These are phyloP conservation scores for Claviceps fusiformis DNA, from an alignment of 2,329 filamentous ascomycete genomes.

Conservation along the genomic window DNA sequence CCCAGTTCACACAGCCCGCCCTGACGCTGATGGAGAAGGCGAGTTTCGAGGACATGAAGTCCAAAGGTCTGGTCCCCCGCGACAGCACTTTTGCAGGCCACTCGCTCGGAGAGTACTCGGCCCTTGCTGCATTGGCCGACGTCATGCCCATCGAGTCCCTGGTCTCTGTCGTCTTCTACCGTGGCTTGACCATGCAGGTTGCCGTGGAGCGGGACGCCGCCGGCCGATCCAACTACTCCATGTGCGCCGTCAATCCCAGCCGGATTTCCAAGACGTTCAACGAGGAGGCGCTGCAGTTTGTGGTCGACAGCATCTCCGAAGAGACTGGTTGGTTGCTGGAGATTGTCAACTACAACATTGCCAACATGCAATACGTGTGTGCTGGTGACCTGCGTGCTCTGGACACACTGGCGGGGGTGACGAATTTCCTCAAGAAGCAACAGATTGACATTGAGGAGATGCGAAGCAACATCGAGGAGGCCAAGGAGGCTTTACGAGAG, in stretches of 20 bases:
- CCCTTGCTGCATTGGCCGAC: slow-evolving; percentile 86
- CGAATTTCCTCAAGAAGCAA: slow-evolving; percentile 91
- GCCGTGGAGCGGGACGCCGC: slow-evolving; percentile 89
- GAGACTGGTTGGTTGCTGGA: slow-evolving; percentile 91
- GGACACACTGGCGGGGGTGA: slow-evolving; percentile 64
- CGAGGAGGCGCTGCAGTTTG: slow-evolving; percentile 91
- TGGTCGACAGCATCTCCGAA: slow-evolving; percentile 89
- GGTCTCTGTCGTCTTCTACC: slow-evolving; percentile 98
- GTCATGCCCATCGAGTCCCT: slow-evolving; percentile 99
- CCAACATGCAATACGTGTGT: slow-evolving; percentile 63
- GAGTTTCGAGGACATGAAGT: slow-evolving; percentile 96
- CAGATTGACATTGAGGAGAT: slow-evolving; percentile 95
- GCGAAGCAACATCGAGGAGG: slow-evolving; percentile 79
- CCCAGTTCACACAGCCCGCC: slow-evolving; percentile 95
- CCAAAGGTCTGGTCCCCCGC: slow-evolving; percentile 87
- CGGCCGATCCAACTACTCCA: slow-evolving; percentile 94
- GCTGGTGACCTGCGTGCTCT: slow-evolving; percentile 57
- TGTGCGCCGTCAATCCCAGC: slow-evolving; percentile 98
- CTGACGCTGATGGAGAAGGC: slow-evolving; percentile 99
- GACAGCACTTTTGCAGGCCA: slow-evolving; percentile 97
- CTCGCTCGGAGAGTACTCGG: slow-evolving; percentile 96
- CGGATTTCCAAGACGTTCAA: slow-evolving; percentile 98
- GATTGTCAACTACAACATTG: slow-evolving; percentile 93
- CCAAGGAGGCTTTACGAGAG: slow-evolving; percentile 76
- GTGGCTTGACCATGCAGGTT: slow-evolving; percentile 97